phyloP scores from a whole-genome alignment of 768 basidiomycete genomes.

The Punctularia strigosozonata region DNA sequence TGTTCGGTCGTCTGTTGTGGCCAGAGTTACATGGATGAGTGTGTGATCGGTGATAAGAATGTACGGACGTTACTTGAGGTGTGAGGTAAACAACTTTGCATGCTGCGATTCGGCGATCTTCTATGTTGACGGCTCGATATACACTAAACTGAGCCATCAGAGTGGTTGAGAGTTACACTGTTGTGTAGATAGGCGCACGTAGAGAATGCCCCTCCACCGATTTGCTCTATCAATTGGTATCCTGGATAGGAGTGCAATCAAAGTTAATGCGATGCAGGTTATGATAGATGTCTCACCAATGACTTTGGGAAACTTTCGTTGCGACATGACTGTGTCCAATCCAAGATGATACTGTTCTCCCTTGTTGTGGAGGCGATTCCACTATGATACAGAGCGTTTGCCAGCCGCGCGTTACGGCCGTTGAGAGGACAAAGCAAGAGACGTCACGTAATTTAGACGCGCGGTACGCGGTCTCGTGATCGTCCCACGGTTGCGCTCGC shows the following conservation, averaged over 20 bases:
- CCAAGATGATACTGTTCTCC: too few relatives aligned
- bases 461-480: too few relatives aligned
- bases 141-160: conserved; percentile 37
- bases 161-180: background rate
- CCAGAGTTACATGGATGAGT: too few relatives aligned
- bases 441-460: too few relatives aligned
- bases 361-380: too few relatives aligned
- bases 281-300: conserved; percentile 1
- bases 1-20: conserved; percentile 49
- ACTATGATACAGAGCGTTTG: too few relatives aligned
- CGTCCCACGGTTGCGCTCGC: too few relatives aligned
- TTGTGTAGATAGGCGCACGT: conserved; percentile 34
- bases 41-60: too few relatives aligned
- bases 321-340: too few relatives aligned
- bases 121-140: conserved; percentile 66
- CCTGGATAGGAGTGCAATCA: conserved; percentile 27
- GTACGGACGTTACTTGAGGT: too few relatives aligned
- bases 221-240: conserved; percentile 57
- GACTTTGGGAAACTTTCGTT: conserved; percentile 9
- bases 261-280: background rate
- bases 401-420: too few relatives aligned
- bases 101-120: conserved; percentile 60
- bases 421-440: too few relatives aligned
- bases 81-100: conserved; percentile 76
- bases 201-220: conserved; percentile 85